Evolutionary conservation across 345 rosid genomes (phyloP), one percentile per base, ranked within the genome.

Genomic region (Bruguiera sexangula): DNA sequence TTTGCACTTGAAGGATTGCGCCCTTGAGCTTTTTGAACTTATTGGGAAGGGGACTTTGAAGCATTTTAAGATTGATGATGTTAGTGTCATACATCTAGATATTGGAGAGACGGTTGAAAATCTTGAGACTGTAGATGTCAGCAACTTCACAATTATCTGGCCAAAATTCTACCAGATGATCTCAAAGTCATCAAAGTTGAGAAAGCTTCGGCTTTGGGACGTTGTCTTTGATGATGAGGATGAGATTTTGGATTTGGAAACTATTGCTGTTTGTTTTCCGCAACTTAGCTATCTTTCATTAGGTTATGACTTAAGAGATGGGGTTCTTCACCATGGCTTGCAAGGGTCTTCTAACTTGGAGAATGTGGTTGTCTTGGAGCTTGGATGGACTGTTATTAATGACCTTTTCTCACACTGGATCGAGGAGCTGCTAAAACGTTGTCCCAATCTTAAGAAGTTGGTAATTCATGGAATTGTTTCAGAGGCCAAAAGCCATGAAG

Each of bases 201-300:
- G 70, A 80, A 89, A 74, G 77, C 98, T 93, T 53, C 82, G 91
- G 20, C 85, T 93, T 59, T 93, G 97, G 97, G 86, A 91, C 22
- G 90, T 91, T 43, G 75, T 81, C n/a, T 91, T 86, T 67, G 93
- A 87, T 19, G 76, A 77, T 8, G 73, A 77, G 15, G 80, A 77
- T 39, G 80, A 86, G 65, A 65, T 82, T 63, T 73, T 88, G 56
- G 94, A 86, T 78, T 72, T 91, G 73, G 98, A 88, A 75, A 82
- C 87, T 0, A 82, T 91, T 58, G 94, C 91, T 4, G 82, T 71
- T 60, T 83, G 84, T 73, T 95, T 88, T 62, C 88, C 93, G 0
- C 88, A 76, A 48, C 81, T 95, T 58, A 88, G 77, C 20, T 87
- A 88, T 82, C 86, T 95, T 37, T 84, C 96, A 1, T 75, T 91